Conservation (phyloP, 768 basidiomycete species). For the Leccinum rimulosum region DNA sequence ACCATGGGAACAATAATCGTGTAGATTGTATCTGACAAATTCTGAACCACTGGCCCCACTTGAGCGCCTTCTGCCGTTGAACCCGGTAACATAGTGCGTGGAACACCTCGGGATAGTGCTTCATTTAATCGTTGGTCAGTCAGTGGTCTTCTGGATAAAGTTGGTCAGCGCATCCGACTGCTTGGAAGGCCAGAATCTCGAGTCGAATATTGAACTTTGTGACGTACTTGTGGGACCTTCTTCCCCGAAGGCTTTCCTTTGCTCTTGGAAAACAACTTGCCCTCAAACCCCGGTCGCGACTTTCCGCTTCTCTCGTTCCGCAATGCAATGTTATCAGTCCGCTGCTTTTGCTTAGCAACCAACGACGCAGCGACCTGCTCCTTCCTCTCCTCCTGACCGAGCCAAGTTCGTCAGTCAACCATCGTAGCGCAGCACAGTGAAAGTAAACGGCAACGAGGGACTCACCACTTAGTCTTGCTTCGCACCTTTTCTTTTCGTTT, state of each 20-base stretch:
- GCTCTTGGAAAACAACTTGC: slow-evolving; percentile 69
- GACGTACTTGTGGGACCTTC: background rate
- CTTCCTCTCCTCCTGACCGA: slow-evolving; percentile 76
- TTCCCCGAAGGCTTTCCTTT: slow-evolving; percentile 32
- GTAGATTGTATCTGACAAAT: too few relatives aligned
- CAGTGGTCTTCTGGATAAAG: too few relatives aligned
- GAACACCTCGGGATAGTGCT: too few relatives aligned
- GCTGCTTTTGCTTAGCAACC: slow-evolving; percentile 88
- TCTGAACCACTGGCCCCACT: too few relatives aligned
- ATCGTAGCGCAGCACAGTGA: background rate
- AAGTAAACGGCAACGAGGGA: too few relatives aligned
- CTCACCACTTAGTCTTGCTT: slow-evolving; percentile 83
- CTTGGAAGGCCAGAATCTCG: too few relatives aligned
- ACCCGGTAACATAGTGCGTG: too few relatives aligned
- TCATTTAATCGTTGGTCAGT: too few relatives aligned
- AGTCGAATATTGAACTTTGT: too few relatives aligned
- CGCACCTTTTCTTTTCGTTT: slow-evolving; percentile 87
- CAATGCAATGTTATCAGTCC: slow-evolving; percentile 85
- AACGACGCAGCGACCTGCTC: slow-evolving; percentile 69
- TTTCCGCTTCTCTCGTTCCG: slow-evolving; percentile 77
- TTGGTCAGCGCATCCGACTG: too few relatives aligned
- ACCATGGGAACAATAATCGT: too few relatives aligned
- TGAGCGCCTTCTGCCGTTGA: too few relatives aligned
- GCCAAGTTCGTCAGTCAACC: background rate
- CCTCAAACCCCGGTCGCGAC: slow-evolving; percentile 84